phyloP scores from a whole-genome alignment of 2,329 filamentous ascomycete genomes.

The Didymella sp. region DNA sequence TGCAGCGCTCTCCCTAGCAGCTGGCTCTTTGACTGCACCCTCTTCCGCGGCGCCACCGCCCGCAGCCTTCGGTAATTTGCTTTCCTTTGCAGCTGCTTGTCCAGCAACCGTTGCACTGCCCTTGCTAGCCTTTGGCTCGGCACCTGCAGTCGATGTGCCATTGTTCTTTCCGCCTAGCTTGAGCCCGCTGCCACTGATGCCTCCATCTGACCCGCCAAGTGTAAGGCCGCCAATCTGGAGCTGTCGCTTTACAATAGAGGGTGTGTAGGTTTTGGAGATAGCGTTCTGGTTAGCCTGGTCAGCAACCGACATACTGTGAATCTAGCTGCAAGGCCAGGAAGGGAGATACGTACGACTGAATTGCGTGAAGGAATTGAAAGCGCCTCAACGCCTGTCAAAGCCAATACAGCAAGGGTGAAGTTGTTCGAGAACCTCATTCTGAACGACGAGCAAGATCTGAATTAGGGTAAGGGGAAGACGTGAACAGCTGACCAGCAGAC shows the following conservation, averaged over 20 bases:
- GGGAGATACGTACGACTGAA: constrained; percentile 32
- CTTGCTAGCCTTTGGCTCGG: constrained; percentile 4
- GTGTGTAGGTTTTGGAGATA: constrained; percentile 14
- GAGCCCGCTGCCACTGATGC: constrained; percentile 34
- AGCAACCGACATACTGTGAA: neutral
- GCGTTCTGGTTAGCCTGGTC: constrained; percentile 1
- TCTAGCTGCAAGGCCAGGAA: no score
- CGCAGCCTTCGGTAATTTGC: constrained; percentile 13
- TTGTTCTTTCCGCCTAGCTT: constrained; percentile 31
- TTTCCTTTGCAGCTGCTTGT: constrained; percentile 8
- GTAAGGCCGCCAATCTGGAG: constrained; percentile 41
- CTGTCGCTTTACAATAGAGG: constrained; percentile 1
- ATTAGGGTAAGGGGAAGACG: neutral
- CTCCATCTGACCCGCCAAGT: constrained; percentile 41
- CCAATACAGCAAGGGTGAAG: constrained; percentile 29
- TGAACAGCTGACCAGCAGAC: constrained; percentile 17
- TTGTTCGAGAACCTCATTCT: constrained; percentile 36
- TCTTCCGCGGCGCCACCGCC: constrained; percentile 10
- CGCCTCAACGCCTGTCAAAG: constrained; percentile 31
- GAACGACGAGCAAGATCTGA: neutral
- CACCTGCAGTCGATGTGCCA: constrained; percentile 13
- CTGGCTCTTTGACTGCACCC: constrained; percentile 13
- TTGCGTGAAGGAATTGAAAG: constrained; percentile 27
- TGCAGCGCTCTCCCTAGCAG: constrained; percentile 3
- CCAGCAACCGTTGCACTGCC: neutral